These are phyloP conservation scores for Microbotryomycetes sp. DNA, from an alignment of 1,284 basidiomycete genomes.

Conservation along the genomic window DNA sequence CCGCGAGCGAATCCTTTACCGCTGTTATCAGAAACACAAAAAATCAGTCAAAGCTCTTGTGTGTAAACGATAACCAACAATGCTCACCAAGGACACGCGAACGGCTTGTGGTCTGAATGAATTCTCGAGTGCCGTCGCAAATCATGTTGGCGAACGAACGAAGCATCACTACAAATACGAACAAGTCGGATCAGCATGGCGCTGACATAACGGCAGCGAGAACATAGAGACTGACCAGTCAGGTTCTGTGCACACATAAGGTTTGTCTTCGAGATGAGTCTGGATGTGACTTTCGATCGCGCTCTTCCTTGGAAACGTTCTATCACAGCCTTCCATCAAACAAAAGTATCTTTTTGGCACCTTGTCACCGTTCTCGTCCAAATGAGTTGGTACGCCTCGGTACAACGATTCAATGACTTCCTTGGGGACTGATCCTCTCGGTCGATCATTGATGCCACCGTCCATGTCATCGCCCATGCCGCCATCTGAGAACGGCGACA, in stretches of 20 bases:
- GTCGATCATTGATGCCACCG: conserved; percentile 7
- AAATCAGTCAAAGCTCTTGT: not conserved
- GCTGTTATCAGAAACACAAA: conserved; percentile 35
- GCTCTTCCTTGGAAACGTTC: conserved; percentile 46
- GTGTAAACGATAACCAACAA: not conserved
- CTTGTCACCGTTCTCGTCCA: conserved; percentile 20
- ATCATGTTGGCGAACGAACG: conserved; percentile 48
- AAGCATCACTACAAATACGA: conserved; percentile 29
- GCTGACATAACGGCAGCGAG: not conserved
- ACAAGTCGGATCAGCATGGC: not conserved
- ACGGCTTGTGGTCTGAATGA: conserved; percentile 46
- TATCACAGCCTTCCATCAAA: conserved; percentile 45
- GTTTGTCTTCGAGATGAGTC: conserved; percentile 50
- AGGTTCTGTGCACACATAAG: conserved; percentile 44
- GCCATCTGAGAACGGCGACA: conserved; percentile 16
- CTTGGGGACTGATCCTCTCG: conserved; percentile 22
- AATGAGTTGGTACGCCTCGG: conserved; percentile 19
- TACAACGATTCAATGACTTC: conserved; percentile 34
- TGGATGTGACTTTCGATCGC: conserved; percentile 49
- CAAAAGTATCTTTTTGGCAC: conserved; percentile 42
- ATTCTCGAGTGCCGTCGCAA: conserved; percentile 46
- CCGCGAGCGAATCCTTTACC: conserved; percentile 48
- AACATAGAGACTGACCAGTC: conserved; percentile 38
- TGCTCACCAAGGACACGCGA: conserved; percentile 46
- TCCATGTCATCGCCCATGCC: not conserved